phyloP scores from a whole-genome alignment of 1,284 basidiomycete genomes.

The Cutaneotrichosporon daszewskae region DNA sequence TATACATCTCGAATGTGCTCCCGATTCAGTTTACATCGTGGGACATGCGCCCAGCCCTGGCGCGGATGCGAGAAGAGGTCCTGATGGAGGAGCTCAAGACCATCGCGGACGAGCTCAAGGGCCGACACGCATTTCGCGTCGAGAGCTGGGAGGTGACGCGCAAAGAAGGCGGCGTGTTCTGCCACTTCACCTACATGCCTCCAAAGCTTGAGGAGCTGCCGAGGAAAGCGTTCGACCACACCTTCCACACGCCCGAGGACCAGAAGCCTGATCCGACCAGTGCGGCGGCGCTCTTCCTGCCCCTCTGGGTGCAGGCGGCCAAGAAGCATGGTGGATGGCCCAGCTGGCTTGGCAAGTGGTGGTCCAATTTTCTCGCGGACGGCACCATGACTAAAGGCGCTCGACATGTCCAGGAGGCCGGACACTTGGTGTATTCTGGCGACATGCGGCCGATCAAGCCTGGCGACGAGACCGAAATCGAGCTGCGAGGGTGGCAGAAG shows the following conservation, averaged over 20 bases:
- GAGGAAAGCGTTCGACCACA: constrained; percentile 20
- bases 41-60: constrained; percentile 38
- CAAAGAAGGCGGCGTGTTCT: constrained; percentile 63
- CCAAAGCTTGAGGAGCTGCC: constrained; percentile 24
- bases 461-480: background rate
- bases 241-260: constrained; percentile 23
- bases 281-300: constrained; percentile 40
- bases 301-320: constrained; percentile 32
- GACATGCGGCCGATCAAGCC: constrained; percentile 2
- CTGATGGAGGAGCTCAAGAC: constrained; percentile 42
- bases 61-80: constrained; percentile 34
- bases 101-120: constrained; percentile 33
- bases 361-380: constrained; percentile 17
- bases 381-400: background rate
- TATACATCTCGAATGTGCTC: constrained; percentile 48
- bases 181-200: constrained; percentile 63
- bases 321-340: constrained; percentile 43
- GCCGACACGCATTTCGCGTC: constrained; percentile 35
- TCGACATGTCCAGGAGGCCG: constrained; percentile 4
- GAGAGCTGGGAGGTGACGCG: constrained; percentile 44
- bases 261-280: constrained; percentile 16
- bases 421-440: constrained; percentile 15
- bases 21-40: constrained; percentile 40
- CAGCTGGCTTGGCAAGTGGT: constrained; percentile 43
- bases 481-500: constrained; percentile 17